A percentile compares a stretch with the other conserved stretches of the same genome.
These are phyloP conservation scores for Sanchytrium tribonematis DNA, from an alignment of 371 early-diverging fungal species.

Conservation along the genomic window DNA sequence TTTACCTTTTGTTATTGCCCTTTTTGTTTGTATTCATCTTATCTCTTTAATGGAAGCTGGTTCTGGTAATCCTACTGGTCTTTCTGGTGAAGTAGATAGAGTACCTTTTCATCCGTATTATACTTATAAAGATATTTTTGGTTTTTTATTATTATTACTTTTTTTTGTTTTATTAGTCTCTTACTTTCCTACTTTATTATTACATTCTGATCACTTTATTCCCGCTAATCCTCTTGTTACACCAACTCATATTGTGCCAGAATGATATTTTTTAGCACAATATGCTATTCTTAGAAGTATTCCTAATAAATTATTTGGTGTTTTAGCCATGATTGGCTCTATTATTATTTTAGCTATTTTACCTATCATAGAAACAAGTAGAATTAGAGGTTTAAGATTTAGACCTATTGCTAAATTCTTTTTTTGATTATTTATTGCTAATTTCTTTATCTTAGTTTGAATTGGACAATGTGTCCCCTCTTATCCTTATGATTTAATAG, in stretches of 20 bases:
- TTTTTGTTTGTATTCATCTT: constrained; percentile 16
- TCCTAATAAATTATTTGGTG: constrained; percentile 19
- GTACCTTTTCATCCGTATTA: constrained; percentile 33
- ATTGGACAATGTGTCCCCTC: constrained; percentile 25
- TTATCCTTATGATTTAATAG: constrained; percentile 21
- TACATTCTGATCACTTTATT: constrained; percentile 25
- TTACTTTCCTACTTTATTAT: constrained; percentile 24
- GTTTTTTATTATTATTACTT: constrained; percentile 22
- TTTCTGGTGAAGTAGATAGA: constrained; percentile 27
- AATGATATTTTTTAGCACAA: constrained; percentile 17
- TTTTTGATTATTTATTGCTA: constrained; percentile 28
- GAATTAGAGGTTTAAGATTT: constrained; percentile 24
- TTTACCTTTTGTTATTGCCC: constrained; percentile 21
- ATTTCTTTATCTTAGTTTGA: constrained; percentile 27
- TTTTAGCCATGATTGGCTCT: constrained; percentile 23
- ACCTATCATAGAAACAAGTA: constrained; percentile 20
- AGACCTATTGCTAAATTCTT: constrained; percentile 26
- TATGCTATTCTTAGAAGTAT: constrained; percentile 21
- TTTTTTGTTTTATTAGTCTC: constrained; percentile 23
- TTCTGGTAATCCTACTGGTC: constrained; percentile 29
- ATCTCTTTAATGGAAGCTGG: constrained; percentile 17
- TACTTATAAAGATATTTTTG: constrained; percentile 32
- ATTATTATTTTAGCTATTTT: constrained; percentile 23
- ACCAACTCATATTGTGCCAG: constrained; percentile 17
- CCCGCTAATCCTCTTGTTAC: constrained; percentile 25